Percentiles rank a stretch among this genome's conserved stretches.
phyloP scores from a whole-genome alignment of 208 protist genomes.

The Kentomonas sorsogonicus region DNA sequence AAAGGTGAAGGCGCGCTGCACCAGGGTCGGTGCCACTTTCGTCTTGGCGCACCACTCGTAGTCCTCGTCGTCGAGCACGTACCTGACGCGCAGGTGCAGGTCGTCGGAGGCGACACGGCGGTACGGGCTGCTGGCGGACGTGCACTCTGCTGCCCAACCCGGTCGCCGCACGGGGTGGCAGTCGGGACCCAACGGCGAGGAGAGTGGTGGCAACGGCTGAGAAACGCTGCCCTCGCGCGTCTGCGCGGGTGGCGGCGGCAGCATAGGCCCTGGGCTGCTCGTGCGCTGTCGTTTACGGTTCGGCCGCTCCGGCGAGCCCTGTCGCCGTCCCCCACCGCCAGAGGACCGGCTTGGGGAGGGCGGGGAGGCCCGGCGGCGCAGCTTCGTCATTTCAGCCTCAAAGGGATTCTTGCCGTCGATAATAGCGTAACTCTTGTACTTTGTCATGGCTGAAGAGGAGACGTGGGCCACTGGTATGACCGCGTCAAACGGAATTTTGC shows the following conservation, averaged over 20 bases:
- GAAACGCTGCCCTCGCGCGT: too few relatives aligned
- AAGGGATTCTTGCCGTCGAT: conserved; percentile 55
- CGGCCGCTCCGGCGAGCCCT: too few relatives aligned
- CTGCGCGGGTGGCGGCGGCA: too few relatives aligned
- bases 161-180: conserved; percentile 14
- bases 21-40: conserved; percentile 18
- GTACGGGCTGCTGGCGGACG: conserved; percentile 36
- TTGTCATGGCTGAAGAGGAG: conserved; percentile 20
- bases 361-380: neutral
- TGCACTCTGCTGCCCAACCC: conserved; percentile 28
- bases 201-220: too few relatives aligned
- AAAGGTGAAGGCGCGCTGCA: conserved; percentile 47
- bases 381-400: conserved; percentile 9
- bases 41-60: conserved; percentile 50
- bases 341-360: too few relatives aligned
- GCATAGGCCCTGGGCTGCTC: too few relatives aligned
- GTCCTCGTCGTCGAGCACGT: conserved; percentile 65
- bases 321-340: too few relatives aligned
- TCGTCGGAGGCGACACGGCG: conserved; percentile 31
- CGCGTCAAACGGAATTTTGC: conserved; percentile 44
- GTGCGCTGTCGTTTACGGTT: too few relatives aligned
- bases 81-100: conserved; percentile 39
- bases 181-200: too few relatives aligned
- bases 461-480: conserved; percentile 49
- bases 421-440: conserved; percentile 61